These are phyloP conservation scores for Magnolia changhungtana DNA, from an alignment of 164 flowering plant species.

Conservation along the genomic window DNA sequence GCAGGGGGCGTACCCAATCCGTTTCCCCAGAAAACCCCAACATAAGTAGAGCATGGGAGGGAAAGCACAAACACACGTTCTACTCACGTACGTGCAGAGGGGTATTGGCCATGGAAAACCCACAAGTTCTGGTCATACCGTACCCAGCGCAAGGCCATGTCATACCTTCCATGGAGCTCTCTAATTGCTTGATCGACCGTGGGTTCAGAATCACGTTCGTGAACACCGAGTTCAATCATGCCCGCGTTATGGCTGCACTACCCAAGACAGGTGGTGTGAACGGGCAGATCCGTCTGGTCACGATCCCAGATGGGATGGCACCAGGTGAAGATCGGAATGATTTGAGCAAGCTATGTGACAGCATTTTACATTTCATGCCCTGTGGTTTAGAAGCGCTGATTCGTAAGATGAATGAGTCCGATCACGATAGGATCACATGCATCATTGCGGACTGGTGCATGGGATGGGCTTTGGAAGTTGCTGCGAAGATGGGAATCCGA, in stretches of 20 bases:
- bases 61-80: not conserved
- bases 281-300: conserved; percentile 9
- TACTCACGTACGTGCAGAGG: not conserved
- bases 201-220: conserved; percentile 25
- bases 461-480: conserved; percentile 11
- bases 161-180: conserved; percentile 25
- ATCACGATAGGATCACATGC: conserved; percentile 4
- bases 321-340: conserved; percentile 12
- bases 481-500: conserved; percentile 17
- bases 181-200: conserved; percentile 19
- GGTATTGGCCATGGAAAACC: conserved; percentile 11
- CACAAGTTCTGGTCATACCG: conserved; percentile 27
- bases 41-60: not conserved
- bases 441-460: conserved; percentile 13
- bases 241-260: not conserved
- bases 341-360: not conserved
- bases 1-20: too few relatives aligned
- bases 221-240: conserved; percentile 8
- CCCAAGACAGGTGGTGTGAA: not conserved
- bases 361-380: not conserved
- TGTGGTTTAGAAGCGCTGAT: conserved; percentile 14
- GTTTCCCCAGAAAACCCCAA: not conserved
- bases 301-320: conserved; percentile 19
- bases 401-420: conserved; percentile 9
- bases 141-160: conserved; percentile 32